Conservation (phyloP, 2,329 filamentous ascomycete genomes). For the Calonectria pseudoturangicola region DNA sequence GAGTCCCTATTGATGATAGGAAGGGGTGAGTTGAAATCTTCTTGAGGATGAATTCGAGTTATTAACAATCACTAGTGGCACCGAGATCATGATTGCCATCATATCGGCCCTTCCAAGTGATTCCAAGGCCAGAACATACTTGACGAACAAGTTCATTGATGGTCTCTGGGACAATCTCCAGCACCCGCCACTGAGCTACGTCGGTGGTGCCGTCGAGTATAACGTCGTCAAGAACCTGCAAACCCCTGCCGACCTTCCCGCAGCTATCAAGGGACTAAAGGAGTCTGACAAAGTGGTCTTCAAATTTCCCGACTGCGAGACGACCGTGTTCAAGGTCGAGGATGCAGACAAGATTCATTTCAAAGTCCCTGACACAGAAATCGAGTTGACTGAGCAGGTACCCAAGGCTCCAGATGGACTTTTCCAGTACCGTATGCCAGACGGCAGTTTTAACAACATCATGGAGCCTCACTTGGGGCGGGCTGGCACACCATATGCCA, state of each 20-base stretch:
- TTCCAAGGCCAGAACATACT: not conserved
- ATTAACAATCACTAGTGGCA: conserved; percentile 56
- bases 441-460: conserved; percentile 72
- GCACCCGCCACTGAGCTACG: conserved; percentile 70
- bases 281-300: not conserved
- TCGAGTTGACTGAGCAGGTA: conserved; percentile 60
- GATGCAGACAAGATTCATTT: conserved; percentile 62
- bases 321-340: conserved; percentile 50
- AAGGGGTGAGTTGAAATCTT: conserved; percentile 57
- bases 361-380: conserved; percentile 60
- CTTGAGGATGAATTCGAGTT: conserved; percentile 37
- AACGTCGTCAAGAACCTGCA: conserved; percentile 53
- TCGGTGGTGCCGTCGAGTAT: conserved; percentile 64
- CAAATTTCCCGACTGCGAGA: conserved; percentile 49
- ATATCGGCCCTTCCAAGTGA: not conserved
- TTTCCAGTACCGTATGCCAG: conserved; percentile 59
- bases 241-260: not conserved
- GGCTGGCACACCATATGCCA: conserved; percentile 80
- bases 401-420: conserved; percentile 61
- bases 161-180: conserved; percentile 73
- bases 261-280: not conserved
- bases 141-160: conserved; percentile 66
- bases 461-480: conserved; percentile 78
- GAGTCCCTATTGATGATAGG: conserved; percentile 76
- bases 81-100: conserved; percentile 61